These are phyloP conservation scores for Celoporthe dispersa DNA, from an alignment of 2,329 filamentous ascomycete species.

Conservation along the genomic window DNA sequence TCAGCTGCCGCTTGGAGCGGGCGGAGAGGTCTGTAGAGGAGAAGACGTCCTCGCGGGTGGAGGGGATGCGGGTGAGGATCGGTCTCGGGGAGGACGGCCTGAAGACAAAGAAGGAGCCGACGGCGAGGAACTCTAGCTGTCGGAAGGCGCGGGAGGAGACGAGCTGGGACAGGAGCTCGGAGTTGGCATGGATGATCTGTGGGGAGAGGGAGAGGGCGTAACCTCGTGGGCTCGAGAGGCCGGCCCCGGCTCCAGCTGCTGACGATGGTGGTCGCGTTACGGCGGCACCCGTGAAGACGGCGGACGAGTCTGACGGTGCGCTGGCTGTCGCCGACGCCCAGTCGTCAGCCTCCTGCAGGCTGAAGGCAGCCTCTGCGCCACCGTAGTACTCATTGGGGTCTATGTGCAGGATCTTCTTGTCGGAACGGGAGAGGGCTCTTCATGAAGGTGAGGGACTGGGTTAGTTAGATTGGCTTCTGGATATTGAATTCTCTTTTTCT, in stretches of 20 bases:
- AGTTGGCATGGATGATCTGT: slow-evolving; percentile 83
- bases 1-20: slow-evolving; percentile 81
- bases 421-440: slow-evolving; percentile 90
- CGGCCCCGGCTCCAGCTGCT: slow-evolving; percentile 40
- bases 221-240: slow-evolving; percentile 64
- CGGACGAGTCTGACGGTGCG: slow-evolving; percentile 33
- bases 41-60: slow-evolving; percentile 90
- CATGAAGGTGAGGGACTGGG: slow-evolving; percentile 53
- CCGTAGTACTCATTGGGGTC: slow-evolving; percentile 90
- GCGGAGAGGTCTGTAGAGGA: slow-evolving; percentile 74
- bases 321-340: slow-evolving; percentile 62
- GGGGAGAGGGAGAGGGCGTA: slow-evolving; percentile 87
- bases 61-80: slow-evolving; percentile 74
- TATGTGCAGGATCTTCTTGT: slow-evolving; percentile 88
- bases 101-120: slow-evolving; percentile 90
- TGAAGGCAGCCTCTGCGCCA: slow-evolving; percentile 82
- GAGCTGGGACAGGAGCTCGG: slow-evolving; percentile 74
- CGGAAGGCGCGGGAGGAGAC: slow-evolving; percentile 89
- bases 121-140: slow-evolving; percentile 90
- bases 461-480: slow-evolving; percentile 69
- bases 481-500: slow-evolving; percentile 29
- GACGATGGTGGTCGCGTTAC: slow-evolving; percentile 44
- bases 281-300: slow-evolving; percentile 43
- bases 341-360: slow-evolving; percentile 76
- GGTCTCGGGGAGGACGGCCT: slow-evolving; percentile 43